Conservation (phyloP, 164 flowering plant species). For the Magnolia kwangsiensis region DNA sequence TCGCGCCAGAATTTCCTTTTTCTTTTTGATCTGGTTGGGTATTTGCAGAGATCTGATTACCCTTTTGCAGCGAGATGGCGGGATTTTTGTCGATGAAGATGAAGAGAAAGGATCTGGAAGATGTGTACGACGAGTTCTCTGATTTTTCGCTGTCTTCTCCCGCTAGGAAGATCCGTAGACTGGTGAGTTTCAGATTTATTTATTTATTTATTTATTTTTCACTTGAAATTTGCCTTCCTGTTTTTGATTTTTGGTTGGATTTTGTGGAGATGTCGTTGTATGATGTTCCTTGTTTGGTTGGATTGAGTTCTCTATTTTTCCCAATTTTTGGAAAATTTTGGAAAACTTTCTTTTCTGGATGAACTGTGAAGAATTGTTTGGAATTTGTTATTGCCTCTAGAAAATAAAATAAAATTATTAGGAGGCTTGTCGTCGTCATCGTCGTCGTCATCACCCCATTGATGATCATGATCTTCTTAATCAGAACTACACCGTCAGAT, state of each 20-base stretch:
- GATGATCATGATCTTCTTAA: no score
- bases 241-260: no score
- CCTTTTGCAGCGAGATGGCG: constrained; percentile 13
- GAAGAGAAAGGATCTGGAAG: constrained; percentile 71
- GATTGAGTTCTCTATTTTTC: not conserved
- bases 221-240: not conserved
- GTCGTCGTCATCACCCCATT: no score
- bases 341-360: no score
- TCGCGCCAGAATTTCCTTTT: not conserved
- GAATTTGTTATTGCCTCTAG: no score
- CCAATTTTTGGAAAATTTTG: no score
- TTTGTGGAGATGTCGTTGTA: not conserved
- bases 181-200: constrained; percentile 33
- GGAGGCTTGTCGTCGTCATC: no score
- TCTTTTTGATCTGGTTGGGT: not conserved
- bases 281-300: not conserved
- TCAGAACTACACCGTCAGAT: no score
- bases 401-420: no score
- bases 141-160: constrained; percentile 87
- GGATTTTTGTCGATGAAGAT: constrained; percentile 34
- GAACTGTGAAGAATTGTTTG: no score
- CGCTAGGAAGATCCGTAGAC: constrained; percentile 75
- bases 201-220: not conserved
- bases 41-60: not conserved
- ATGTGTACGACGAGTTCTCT: constrained; percentile 62